These are phyloP conservation scores for Rhododendron mucronatum DNA, from an alignment of 148 eudicot genomes.

Conservation along the genomic window DNA sequence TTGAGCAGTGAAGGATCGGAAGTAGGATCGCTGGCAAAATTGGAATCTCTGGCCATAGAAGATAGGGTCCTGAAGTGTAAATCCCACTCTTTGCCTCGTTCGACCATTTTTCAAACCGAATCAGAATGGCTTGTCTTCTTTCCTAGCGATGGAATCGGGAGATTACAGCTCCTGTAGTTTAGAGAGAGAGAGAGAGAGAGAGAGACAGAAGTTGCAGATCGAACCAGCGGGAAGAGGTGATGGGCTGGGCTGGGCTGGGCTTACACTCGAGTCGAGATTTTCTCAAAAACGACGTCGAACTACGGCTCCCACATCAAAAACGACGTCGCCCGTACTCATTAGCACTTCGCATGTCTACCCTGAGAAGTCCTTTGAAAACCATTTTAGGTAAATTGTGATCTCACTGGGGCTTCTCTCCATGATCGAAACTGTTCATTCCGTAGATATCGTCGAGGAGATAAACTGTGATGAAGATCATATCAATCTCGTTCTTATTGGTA, in stretches of 20 bases:
- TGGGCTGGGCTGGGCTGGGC: not conserved
- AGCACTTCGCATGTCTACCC: no score
- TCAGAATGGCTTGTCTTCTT: not conserved
- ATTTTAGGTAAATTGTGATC: no score
- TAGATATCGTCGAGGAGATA: no score
- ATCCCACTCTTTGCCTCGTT: conserved; percentile 54
- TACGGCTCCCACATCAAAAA: no score
- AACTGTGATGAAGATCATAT: no score
- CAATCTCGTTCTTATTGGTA: no score
- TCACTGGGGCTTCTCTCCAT: no score
- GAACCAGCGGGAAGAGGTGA: not conserved
- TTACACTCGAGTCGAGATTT: no score
- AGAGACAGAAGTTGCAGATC: not conserved
- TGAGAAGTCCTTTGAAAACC: no score
- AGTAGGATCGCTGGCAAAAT: conserved; percentile 54
- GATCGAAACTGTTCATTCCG: no score
- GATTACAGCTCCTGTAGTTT: not conserved
- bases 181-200: not conserved
- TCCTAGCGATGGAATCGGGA: not conserved
- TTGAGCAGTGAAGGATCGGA: conserved; percentile 72
- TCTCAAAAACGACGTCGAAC: no score
- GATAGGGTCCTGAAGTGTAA: conserved; percentile 60
- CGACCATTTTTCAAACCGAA: conserved; percentile 34
- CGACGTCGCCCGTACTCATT: no score
- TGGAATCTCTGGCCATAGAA: conserved; percentile 70